phyloP scores from a whole-genome alignment of 257 asterid genomes.

The Verbascum thapsus region DNA sequence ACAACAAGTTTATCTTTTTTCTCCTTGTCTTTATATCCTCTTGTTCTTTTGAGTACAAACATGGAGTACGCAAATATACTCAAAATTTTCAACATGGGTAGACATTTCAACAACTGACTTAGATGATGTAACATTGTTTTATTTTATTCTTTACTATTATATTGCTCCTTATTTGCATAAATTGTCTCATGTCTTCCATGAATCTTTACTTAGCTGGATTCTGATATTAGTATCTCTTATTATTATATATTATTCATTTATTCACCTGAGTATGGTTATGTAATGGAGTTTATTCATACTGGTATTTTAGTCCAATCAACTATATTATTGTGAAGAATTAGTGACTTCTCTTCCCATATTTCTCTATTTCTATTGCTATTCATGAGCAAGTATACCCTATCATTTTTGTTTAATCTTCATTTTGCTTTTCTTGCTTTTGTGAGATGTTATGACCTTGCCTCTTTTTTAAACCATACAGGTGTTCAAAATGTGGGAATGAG shows the following conservation, averaged over 20 bases:
- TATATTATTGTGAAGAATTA: conserved; percentile 2
- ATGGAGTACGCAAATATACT: no score
- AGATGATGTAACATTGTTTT: no score
- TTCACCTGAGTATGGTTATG: conserved; percentile 1
- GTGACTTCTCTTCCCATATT: no score
- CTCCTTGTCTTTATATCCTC: no score
- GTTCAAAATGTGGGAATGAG: conserved; percentile 90
- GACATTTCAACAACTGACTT: no score
- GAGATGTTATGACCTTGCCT: conserved; percentile 22
- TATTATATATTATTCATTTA: conserved; percentile 8
- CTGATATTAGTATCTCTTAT: not conserved
- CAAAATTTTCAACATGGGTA: no score
- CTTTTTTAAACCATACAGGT: conserved; percentile 47
- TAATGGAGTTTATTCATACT: not conserved
- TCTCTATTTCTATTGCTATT: conserved; percentile 13
- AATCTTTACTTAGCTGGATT: no score
- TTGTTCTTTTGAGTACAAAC: no score
- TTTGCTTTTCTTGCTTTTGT: conserved; percentile 18
- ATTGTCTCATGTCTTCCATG: conserved; percentile 7
- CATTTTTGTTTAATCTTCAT: conserved; percentile 8
- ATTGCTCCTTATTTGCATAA: not conserved
- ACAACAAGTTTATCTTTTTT: no score
- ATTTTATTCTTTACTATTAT: no score
- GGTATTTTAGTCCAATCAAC: conserved; percentile 12
- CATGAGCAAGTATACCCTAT: conserved; percentile 1